A percentile compares a stretch with the other conserved stretches of the same genome.
phyloP scores from a whole-genome alignment of 805 yeast genomes.

The Starmerella khaoyaiensis region DNA sequence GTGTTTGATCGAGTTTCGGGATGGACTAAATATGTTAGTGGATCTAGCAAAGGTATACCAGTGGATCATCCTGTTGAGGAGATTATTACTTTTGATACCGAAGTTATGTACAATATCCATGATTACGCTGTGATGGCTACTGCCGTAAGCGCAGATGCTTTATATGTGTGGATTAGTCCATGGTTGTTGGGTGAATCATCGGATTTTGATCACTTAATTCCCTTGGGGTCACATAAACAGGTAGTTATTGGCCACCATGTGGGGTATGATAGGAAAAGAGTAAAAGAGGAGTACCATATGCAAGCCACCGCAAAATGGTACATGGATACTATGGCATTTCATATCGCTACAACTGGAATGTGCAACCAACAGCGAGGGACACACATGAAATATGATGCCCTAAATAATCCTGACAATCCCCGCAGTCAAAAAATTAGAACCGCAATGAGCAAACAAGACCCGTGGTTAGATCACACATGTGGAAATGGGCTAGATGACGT shows the following conservation, averaged over 20 bases:
- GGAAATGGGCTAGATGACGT: slow-evolving; percentile 71
- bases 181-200: slow-evolving; percentile 46
- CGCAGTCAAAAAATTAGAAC: background rate
- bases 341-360: slow-evolving; percentile 80
- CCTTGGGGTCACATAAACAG: slow-evolving; percentile 49
- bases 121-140: slow-evolving; percentile 69
- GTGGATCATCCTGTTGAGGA: slow-evolving; percentile 64
- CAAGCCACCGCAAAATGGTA: slow-evolving; percentile 58
- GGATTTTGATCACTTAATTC: slow-evolving; percentile 48
- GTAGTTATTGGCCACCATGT: slow-evolving; percentile 82
- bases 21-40: slow-evolving; percentile 55
- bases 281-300: slow-evolving; percentile 68
- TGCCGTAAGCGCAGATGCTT: slow-evolving; percentile 61
- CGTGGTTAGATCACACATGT: slow-evolving; percentile 73
- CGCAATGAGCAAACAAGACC: slow-evolving; percentile 46
- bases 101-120: slow-evolving; percentile 63
- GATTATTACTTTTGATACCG: slow-evolving; percentile 77
- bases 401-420: background rate
- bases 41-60: slow-evolving; percentile 40
- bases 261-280: slow-evolving; percentile 78
- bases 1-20: slow-evolving; percentile 36
- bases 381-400: slow-evolving; percentile 37
- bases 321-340: slow-evolving; percentile 86
- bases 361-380: slow-evolving; percentile 79
- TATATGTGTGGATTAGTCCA: slow-evolving; percentile 96